A percentile compares a stretch with the other conserved stretches of the same genome.
Evolutionary conservation across 331 rosid species (phyloP).

Genomic region (Malus hybrid): DNA sequence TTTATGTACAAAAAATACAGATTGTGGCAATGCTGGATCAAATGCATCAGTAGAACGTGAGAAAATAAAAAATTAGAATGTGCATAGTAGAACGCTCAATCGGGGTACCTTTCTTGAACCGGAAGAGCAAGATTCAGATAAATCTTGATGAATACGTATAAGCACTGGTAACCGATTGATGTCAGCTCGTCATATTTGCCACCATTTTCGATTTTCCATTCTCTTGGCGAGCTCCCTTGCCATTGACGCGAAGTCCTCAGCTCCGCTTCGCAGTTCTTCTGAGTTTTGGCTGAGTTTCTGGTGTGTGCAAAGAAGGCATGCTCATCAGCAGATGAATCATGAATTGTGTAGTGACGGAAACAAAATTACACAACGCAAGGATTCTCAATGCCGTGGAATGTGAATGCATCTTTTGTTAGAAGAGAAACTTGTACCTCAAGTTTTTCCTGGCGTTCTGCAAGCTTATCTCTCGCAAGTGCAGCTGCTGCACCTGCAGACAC

Average conservation of each 20-base stretch:
- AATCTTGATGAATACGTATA: not conserved
- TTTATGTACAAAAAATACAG: not conserved
- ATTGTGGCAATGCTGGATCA: not conserved
- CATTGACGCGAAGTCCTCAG: constrained; percentile 79
- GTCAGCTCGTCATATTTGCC: constrained; percentile 54
- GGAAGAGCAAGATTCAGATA: not conserved
- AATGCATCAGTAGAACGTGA: not conserved
- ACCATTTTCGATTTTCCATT: constrained; percentile 95
- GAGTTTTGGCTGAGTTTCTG: constrained; percentile 56
- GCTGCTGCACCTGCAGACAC: constrained; percentile 67
- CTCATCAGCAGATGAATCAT: constrained; percentile 5
- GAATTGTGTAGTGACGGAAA: not conserved
- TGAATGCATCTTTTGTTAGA: not conserved
- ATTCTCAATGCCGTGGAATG: not conserved
- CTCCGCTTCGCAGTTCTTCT: constrained; percentile 71
- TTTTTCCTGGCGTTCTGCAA: constrained; percentile 62
- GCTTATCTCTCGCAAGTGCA: constrained; percentile 74
- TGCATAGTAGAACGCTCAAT: not conserved
- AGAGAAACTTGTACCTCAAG: constrained; percentile 43
- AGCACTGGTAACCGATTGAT: not conserved
- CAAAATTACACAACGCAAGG: not conserved
- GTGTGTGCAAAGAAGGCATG: constrained; percentile 2
- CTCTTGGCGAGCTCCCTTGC: constrained; percentile 67
- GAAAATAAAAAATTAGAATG: not conserved
- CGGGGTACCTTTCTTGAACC: not conserved